Percentiles rank a stretch among this genome's conserved stretches.
Evolutionary conservation across 805 yeast species (phyloP).

Genomic region (Starmera quercuum): DNA sequence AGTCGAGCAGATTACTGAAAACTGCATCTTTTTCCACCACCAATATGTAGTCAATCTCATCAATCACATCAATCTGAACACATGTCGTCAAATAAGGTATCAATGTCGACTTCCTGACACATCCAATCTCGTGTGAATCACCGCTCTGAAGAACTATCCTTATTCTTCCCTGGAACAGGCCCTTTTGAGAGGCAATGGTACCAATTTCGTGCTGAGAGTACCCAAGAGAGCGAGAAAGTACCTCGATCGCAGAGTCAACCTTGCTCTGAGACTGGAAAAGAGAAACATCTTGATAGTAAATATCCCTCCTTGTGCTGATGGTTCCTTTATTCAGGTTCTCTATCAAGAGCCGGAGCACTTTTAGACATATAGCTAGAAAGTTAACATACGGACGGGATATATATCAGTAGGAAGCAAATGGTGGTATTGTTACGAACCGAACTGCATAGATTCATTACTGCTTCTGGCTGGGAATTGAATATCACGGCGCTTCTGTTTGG

Average conservation of each 20-base stretch:
- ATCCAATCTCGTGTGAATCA: slow-evolving; percentile 1
- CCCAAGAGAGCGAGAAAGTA: slow-evolving; percentile 30
- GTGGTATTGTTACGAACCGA: neutral
- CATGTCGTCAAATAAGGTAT: slow-evolving; percentile 32
- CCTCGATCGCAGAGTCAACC: slow-evolving; percentile 33
- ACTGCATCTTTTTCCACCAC: slow-evolving; percentile 51
- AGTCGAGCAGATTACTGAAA: slow-evolving; percentile 25
- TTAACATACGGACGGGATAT: neutral
- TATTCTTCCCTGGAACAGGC: slow-evolving; percentile 38
- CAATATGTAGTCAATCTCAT: slow-evolving; percentile 21
- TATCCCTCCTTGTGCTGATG: slow-evolving; percentile 40
- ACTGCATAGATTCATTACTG: neutral
- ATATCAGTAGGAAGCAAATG: too few species aligned
- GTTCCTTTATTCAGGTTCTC: slow-evolving; percentile 9
- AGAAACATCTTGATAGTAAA: slow-evolving; percentile 55
- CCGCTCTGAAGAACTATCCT: slow-evolving; percentile 3
- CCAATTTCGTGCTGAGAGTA: slow-evolving; percentile 33
- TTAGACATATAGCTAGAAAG: slow-evolving; percentile 2
- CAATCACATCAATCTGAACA: slow-evolving; percentile 4
- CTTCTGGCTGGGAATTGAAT: neutral
- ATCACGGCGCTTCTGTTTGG: too few species aligned
- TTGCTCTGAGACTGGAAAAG: slow-evolving; percentile 38
- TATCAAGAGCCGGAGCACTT: slow-evolving; percentile 8
- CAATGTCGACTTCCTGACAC: slow-evolving; percentile 18
- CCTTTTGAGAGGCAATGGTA: slow-evolving; percentile 56